Evolutionary conservation across 2,329 filamentous ascomycete species (phyloP).

Genomic region (Aspergillus piperis): DNA sequence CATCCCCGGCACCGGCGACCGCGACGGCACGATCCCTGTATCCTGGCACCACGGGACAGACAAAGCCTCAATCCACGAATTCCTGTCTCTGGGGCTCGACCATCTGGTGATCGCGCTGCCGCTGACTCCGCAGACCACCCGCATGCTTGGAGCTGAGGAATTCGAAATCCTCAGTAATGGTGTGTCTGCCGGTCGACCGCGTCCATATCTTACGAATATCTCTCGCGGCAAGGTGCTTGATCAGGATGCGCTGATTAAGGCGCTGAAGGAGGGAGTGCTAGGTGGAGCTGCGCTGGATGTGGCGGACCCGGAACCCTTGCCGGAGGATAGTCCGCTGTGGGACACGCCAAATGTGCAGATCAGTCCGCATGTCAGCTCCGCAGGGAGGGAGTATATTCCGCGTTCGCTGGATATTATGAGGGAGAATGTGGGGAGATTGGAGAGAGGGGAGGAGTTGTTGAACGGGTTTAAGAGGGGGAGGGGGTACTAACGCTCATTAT

Average conservation of each 20-base stretch:
- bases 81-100: slow-evolving; percentile 59
- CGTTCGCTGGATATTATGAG: slow-evolving; percentile 60
- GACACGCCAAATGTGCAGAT: slow-evolving; percentile 68
- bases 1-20: slow-evolving; percentile 66
- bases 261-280: slow-evolving; percentile 57
- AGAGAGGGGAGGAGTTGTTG: slow-evolving; percentile 57
- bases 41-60: slow-evolving; percentile 60
- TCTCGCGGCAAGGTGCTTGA: slow-evolving; percentile 66
- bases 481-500: slow-evolving; percentile 55
- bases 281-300: slow-evolving; percentile 75
- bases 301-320: slow-evolving; percentile 76
- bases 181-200: slow-evolving; percentile 34
- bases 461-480: slow-evolving; percentile 63
- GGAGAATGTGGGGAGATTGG: slow-evolving; percentile 57
- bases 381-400: slow-evolving; percentile 56
- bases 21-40: slow-evolving; percentile 55
- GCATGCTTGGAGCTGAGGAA: slow-evolving; percentile 57
- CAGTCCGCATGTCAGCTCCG: slow-evolving; percentile 65
- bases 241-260: slow-evolving; percentile 62
- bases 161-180: slow-evolving; percentile 51
- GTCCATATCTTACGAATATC: slow-evolving; percentile 70
- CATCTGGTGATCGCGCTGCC: slow-evolving; percentile 60
- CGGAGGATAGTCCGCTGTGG: slow-evolving; percentile 69
- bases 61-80: slow-evolving; percentile 54
- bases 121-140: slow-evolving; percentile 57